Base-by-base conservation (phyloP, 140 eudicot genomes). In the Oenanthe javanica region DNA sequence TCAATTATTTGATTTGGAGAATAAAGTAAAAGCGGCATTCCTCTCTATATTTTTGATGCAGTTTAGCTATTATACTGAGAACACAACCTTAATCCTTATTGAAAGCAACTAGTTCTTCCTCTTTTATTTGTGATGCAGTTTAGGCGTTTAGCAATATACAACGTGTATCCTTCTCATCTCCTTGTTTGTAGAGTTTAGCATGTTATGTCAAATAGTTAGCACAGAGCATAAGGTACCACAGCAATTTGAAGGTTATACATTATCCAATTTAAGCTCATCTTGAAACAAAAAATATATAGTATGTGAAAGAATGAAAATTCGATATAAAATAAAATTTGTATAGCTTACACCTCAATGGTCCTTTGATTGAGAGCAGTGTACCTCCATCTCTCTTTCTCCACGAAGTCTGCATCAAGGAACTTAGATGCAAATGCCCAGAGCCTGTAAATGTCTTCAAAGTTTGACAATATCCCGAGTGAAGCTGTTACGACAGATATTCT, bases 361-460 rank as follows among this genome's bases (percentile, higher is more conserved):
- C 77, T 85, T 76, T 85, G 91, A 85, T 89, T 89, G 51, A 89
- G 87, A 66, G 91, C 91, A 81, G 48, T 83, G 78, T 89, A 89
- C 36, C 91, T 86, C 93, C 93, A 87, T 42, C 89, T 77, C 70
- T 89, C 93, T 79, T 87, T 89, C 89, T 82, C 47, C 76, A 87
- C 76, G 47, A 86, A 86, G 71, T 88, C 88, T 5, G 91, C 90
- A 81, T 90, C 82, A 43, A 90, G 85, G 69, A 90, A 90, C 77
- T 75, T 84, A 0, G 90, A 79, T 36, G 85, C 86, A 57, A 90
- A 90, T 67, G 47, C 84, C 94, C 94, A 90, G 46, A 90, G 70
- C 80, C 52, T 90, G 76, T 90, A 87, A 79, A 86, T 88, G 83
- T 90, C 94, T 18, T 87, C 91, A 79, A 90, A 90, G 82, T 86